These are phyloP conservation scores for Umbelopsis isabellina DNA, from an alignment of 192 early-diverging fungal genomes.

Conservation along the genomic window DNA sequence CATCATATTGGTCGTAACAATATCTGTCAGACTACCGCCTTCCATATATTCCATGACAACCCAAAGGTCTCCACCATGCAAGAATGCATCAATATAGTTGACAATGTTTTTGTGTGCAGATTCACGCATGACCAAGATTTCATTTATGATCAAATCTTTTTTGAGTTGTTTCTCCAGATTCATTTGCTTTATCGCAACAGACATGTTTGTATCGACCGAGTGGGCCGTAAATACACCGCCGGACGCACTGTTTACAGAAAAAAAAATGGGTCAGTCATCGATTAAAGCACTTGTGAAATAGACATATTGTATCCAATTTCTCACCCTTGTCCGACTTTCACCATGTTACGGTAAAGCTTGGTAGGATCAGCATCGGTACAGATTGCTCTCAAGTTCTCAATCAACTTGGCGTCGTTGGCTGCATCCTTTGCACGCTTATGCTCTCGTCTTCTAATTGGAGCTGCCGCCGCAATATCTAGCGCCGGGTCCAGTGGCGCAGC, in stretches of 20 bases:
- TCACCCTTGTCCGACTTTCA: constrained; percentile 91
- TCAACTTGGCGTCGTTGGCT: constrained; percentile 65
- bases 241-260: constrained; percentile 69
- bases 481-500: constrained; percentile 41
- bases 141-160: constrained; percentile 93
- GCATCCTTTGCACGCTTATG: constrained; percentile 29
- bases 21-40: constrained; percentile 84
- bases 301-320: constrained; percentile 10
- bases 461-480: constrained; percentile 23
- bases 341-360: constrained; percentile 78
- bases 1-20: constrained; percentile 77
- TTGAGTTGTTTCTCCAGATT: constrained; percentile 91
- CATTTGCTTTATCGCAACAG: constrained; percentile 95
- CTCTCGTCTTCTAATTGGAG: constrained; percentile 27
- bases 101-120: constrained; percentile 81
- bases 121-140: constrained; percentile 86
- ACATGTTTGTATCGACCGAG: constrained; percentile 60
- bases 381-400: constrained; percentile 77
- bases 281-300: neutral
- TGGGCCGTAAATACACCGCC: constrained; percentile 87
- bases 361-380: constrained; percentile 88
- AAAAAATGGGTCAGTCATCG: neutral
- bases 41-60: constrained; percentile 95
- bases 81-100: constrained; percentile 80
- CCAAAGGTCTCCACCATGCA: constrained; percentile 82